Evolutionary conservation across 1,284 basidiomycete genomes (phyloP), one percentile per base, ranked within the genome.

Genomic region (Ceratobasidium sp.): DNA sequence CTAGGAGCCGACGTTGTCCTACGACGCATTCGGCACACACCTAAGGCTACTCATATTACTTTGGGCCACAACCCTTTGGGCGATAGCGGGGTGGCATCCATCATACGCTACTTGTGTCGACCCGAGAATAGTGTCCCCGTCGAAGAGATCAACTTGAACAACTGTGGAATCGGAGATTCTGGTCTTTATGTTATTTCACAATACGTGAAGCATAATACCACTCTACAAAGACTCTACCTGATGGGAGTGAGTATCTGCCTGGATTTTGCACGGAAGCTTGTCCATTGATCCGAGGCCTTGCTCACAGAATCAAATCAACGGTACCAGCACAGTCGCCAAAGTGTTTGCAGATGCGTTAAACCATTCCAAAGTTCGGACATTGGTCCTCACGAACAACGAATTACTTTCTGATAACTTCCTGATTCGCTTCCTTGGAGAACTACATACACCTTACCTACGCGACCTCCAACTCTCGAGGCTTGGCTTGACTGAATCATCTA

Each of bases 1-100:
- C 44, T 46, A 76, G 74, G 74, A 32, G 74, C 44, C 15, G 65
- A 68, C 5, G 29, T 67, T 44, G 64, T 67, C 13, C 8, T 76
- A 22, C 64, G 65, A 19, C 74, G 52, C 15, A 51, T 76, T 46
- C 51, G 51, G 43, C 37, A 40, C 13, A 67, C 64, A 13, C 74
- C 74, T 15, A 8, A 49, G 8, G 64, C 56, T 44, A 86, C 85
- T 51, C 87, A 86, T 78, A 84, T 92, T 57, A 84, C 87, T 52
- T 80, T 92, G 29, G 87, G 88, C 8, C 87, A 90, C 78, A 92
- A 91, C 79, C 78, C 84, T 15, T 86, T 92, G 2, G 86, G 87
- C 2, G 88, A 91, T 80, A 87, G 88, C 19, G 91, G 91, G n/a
- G 86, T 88, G 78, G 84, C 85, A 37, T 82, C 84, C 9, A 82